A percentile compares a stretch with the other conserved stretches of the same genome.
phyloP scores from a whole-genome alignment of 2,329 filamentous ascomycete species.

The Nothopassalora personata region DNA sequence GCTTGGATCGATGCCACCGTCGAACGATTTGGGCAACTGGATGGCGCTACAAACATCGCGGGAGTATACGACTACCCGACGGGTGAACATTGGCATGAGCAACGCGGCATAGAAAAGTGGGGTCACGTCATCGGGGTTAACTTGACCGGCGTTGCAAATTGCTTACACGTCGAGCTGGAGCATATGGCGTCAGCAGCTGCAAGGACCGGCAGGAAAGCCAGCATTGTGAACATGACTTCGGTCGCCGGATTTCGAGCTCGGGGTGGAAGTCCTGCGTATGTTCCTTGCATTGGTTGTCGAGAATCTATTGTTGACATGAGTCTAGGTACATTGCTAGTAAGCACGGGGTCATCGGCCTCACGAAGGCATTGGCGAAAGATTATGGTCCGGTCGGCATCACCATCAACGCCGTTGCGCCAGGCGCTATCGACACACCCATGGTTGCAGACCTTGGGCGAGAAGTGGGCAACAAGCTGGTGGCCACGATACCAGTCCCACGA shows the following conservation, averaged over 20 bases:
- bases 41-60: conserved; percentile 40
- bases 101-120: conserved; percentile 24
- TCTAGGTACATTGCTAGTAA: conserved; percentile 10
- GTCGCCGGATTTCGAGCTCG: not conserved
- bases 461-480: not conserved
- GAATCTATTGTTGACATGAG: not conserved
- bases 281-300: not conserved
- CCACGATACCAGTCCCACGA: not conserved
- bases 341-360: conserved; percentile 19
- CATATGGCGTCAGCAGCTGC: not conserved
- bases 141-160: conserved; percentile 40
- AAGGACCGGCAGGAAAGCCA: not conserved
- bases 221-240: not conserved
- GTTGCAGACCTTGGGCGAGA: conserved; percentile 4
- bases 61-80: conserved; percentile 20
- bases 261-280: not conserved
- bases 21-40: conserved; percentile 27
- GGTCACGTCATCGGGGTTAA: conserved; percentile 26
- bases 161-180: conserved; percentile 42
- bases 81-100: not conserved
- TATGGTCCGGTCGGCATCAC: conserved; percentile 14
- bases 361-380: conserved; percentile 15
- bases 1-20: conserved; percentile 29
- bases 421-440: conserved; percentile 34
- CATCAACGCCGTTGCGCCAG: conserved; percentile 21